Percentiles rank a stretch among this genome's conserved stretches.
Evolutionary conservation across 768 basidiomycete species (phyloP).

Genomic region (Tricholoma bakamatsutake): DNA sequence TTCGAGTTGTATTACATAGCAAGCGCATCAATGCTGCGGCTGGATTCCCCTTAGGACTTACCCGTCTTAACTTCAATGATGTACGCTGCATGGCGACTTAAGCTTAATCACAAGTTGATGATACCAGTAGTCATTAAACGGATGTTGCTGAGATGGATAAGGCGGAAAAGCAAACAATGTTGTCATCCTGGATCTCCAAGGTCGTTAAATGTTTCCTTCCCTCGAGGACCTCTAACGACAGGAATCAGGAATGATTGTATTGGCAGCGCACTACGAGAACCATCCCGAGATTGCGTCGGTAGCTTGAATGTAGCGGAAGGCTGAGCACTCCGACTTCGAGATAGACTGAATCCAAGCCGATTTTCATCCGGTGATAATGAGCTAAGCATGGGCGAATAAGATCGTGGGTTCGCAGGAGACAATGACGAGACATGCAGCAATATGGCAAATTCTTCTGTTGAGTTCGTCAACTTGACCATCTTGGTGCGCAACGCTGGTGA

Average conservation of each 20-base stretch:
- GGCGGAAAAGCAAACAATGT: not conserved
- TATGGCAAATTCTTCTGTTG: slow-evolving; percentile 84
- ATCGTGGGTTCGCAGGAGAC: slow-evolving; percentile 49
- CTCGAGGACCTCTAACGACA: slow-evolving; percentile 5
- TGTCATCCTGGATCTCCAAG: slow-evolving; percentile 13
- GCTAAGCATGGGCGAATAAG: slow-evolving; percentile 55
- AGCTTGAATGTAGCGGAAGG: slow-evolving; percentile 37
- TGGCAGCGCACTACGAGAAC: slow-evolving; percentile 41
- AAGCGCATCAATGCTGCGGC: no score
- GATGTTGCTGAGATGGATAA: not conserved
- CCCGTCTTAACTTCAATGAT: not conserved
- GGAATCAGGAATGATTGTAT: slow-evolving; percentile 17
- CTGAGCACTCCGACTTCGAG: slow-evolving; percentile 54
- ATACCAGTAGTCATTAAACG: not conserved
- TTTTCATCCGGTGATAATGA: slow-evolving; percentile 36
- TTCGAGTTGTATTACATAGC: no score
- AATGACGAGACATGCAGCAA: slow-evolving; percentile 82
- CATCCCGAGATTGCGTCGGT: slow-evolving; percentile 28
- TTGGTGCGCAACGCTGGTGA: slow-evolving; percentile 55
- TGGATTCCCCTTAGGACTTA: no score
- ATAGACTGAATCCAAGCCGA: slow-evolving; percentile 47
- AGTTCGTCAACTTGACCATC: slow-evolving; percentile 72
- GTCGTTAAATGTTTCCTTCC: slow-evolving; percentile 8
- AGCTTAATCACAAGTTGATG: not conserved
- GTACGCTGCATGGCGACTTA: not conserved